Conservation (phyloP, 495 filamentous ascomycete genomes). For the Pyronema omphalodes region DNA sequence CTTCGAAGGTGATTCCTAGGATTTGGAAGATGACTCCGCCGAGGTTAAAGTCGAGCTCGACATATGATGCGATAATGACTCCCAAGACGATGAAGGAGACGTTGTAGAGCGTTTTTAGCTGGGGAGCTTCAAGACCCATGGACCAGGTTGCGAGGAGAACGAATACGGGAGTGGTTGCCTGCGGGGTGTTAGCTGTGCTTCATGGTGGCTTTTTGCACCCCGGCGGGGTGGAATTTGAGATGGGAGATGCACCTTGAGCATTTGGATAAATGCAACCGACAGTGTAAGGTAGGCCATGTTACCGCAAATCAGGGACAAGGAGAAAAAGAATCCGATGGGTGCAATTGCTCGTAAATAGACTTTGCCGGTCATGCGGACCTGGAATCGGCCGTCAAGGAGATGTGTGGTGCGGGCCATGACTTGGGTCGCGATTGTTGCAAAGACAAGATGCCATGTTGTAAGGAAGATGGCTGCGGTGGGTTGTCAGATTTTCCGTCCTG, state of each 20-base stretch:
- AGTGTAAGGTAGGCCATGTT: conserved; percentile 86
- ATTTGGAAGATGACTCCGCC: conserved; percentile 52
- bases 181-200: neutral
- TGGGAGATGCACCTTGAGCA: conserved; percentile 54
- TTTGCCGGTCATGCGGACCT: conserved; percentile 80
- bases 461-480: conserved; percentile 39
- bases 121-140: conserved; percentile 42
- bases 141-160: conserved; percentile 57
- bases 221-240: conserved; percentile 24
- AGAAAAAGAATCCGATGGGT: conserved; percentile 86
- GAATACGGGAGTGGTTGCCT: conserved; percentile 81
- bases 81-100: conserved; percentile 57
- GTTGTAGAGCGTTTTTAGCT: conserved; percentile 42
- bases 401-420: conserved; percentile 67
- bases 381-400: conserved; percentile 78
- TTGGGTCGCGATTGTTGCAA: conserved; percentile 81
- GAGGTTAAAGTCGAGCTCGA: conserved; percentile 56
- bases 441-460: conserved; percentile 82
- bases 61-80: conserved; percentile 52
- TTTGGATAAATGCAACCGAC: conserved; percentile 89
- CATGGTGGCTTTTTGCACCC: conserved; percentile 10
- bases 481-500: neutral
- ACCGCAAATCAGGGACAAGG: conserved; percentile 81
- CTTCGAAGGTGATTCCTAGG: conserved; percentile 53
- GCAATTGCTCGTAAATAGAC: conserved; percentile 81